phyloP scores from a whole-genome alignment of 306 rosid species.

The Heteromeles arbutifolia region DNA sequence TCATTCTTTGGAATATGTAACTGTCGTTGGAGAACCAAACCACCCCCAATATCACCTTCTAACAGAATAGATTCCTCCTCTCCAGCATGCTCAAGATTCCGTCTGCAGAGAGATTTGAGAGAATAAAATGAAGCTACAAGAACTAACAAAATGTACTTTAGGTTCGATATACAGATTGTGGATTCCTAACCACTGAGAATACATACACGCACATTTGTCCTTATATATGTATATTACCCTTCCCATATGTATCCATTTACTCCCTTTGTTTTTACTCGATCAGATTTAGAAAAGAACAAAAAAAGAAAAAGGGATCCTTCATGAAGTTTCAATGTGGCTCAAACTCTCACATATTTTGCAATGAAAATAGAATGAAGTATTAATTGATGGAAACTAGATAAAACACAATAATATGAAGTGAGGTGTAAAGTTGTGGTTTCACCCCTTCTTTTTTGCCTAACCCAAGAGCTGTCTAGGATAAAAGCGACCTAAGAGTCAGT shows the following conservation, averaged over 20 bases:
- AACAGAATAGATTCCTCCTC: slow-evolving; percentile 60
- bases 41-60: slow-evolving; percentile 92
- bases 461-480: no score
- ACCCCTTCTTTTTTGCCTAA: background rate
- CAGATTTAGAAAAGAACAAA: background rate
- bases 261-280: background rate
- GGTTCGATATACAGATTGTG: no score
- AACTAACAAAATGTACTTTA: background rate
- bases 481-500: no score
- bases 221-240: background rate
- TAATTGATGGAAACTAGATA: background rate
- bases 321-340: background rate
- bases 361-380: background rate
- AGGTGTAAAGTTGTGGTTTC: background rate
- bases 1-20: slow-evolving; percentile 50
- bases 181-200: background rate
- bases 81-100: slow-evolving; percentile 55
- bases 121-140: background rate
- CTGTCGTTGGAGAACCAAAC: slow-evolving; percentile 62
- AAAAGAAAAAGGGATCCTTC: background rate
- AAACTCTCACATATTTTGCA: background rate
- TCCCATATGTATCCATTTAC: background rate
- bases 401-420: background rate
- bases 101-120: slow-evolving; percentile 37
- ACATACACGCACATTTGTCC: background rate